phyloP scores from a whole-genome alignment of 2,329 filamentous ascomycete species.

The Hypoxylon sp. region DNA sequence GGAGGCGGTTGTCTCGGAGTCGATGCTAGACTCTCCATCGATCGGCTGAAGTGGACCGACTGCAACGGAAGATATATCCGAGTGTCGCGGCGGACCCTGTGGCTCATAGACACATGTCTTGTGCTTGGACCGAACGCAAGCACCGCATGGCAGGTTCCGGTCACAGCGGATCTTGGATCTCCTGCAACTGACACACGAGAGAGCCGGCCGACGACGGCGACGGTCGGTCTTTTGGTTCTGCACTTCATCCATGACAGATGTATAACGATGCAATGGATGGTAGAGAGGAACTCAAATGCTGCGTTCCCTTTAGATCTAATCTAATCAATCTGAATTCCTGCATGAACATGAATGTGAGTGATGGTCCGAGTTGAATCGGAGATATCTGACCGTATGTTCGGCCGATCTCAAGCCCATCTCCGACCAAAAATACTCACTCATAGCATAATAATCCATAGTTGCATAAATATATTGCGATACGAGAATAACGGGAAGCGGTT shows the following conservation, averaged over 20 bases:
- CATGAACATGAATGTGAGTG: background rate
- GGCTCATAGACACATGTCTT: constrained; percentile 65
- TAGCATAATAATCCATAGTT: background rate
- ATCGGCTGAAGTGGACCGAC: constrained; percentile 16
- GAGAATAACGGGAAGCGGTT: background rate
- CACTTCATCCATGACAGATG: constrained; percentile 22
- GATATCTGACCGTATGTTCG: constrained; percentile 12
- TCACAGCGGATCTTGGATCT: constrained; percentile 74
- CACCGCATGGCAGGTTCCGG: constrained; percentile 70
- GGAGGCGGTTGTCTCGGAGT: constrained; percentile 22
- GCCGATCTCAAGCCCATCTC: constrained; percentile 17
- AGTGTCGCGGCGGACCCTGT: constrained; percentile 46
- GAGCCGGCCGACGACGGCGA: constrained; percentile 49
- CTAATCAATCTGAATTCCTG: constrained; percentile 17
- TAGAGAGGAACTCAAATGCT: constrained; percentile 1
- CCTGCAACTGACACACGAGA: constrained; percentile 64
- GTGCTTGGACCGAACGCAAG: constrained; percentile 70
- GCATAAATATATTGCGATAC: background rate
- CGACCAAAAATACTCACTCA: constrained; percentile 1
- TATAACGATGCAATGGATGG: background rate
- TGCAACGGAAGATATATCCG: constrained; percentile 34
- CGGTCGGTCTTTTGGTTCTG: constrained; percentile 36
- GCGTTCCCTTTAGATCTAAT: constrained; percentile 6
- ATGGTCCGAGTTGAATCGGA: constrained; percentile 10
- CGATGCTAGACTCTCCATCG: constrained; percentile 11